phyloP scores from a whole-genome alignment of 108 stramenopile genomes.

The Skeletonema grethae region DNA sequence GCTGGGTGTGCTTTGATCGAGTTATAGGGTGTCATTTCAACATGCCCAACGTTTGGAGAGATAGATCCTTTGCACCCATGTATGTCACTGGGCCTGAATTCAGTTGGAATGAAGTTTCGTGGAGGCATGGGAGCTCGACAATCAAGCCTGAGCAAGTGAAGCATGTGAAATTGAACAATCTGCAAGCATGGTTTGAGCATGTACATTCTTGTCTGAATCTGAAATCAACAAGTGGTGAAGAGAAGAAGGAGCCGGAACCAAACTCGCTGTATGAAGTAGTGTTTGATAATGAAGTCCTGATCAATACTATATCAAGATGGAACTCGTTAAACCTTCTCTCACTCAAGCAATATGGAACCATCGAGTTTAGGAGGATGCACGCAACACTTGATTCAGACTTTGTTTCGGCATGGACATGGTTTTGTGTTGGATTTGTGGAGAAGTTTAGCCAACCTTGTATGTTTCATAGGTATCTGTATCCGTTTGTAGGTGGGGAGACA shows the following conservation, averaged over 20 bases:
- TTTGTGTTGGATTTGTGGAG: conserved; percentile 40
- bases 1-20: too few species aligned
- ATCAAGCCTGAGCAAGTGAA: too few species aligned
- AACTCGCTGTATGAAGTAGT: conserved; percentile 16
- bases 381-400: conserved; percentile 36
- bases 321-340: conserved; percentile 30
- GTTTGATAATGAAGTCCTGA: conserved; percentile 21
- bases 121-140: too few species aligned
- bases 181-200: conserved; percentile 31
- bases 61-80: too few species aligned
- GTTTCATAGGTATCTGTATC: conserved; percentile 20
- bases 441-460: conserved; percentile 13
- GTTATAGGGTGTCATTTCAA: too few species aligned
- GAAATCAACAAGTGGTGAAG: background rate
- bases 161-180: background rate
- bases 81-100: background rate
- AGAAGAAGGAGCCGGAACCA: conserved; percentile 15
- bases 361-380: conserved; percentile 40
- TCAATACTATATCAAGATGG: conserved; percentile 31
- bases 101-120: too few species aligned
- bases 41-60: too few species aligned
- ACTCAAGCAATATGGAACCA: conserved; percentile 32
- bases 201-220: background rate
- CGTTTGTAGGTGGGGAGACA: conserved; percentile 1
- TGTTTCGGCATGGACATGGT: conserved; percentile 42